A percentile compares a stretch with the other conserved stretches of the same genome.
Evolutionary conservation across 1,284 basidiomycete species (phyloP).

Genomic region (Ustilago lituana): DNA sequence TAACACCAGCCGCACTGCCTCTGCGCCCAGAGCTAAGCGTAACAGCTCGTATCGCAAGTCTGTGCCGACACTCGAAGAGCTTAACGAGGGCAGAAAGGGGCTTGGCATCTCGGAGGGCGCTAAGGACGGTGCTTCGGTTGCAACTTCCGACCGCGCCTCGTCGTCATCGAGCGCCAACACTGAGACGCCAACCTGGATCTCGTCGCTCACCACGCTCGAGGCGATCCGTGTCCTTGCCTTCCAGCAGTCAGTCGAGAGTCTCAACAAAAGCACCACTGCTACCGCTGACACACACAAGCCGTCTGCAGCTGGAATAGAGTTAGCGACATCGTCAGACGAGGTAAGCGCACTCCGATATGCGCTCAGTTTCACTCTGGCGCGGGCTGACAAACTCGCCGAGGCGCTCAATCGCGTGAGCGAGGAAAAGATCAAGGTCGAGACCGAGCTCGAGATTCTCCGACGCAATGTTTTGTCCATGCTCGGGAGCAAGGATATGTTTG

Average conservation of each 20-base stretch:
- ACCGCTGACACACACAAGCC: not conserved
- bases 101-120: constrained; percentile 2
- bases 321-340: constrained; percentile 3
- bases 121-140: not conserved
- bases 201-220: constrained; percentile 29
- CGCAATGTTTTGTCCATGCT: constrained; percentile 41
- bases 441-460: constrained; percentile 23
- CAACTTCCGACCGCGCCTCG: not conserved
- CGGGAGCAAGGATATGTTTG: constrained; percentile 12
- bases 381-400: constrained; percentile 25
- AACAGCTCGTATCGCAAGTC: constrained; percentile 33
- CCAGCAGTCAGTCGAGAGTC: constrained; percentile 7
- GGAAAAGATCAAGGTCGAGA: constrained; percentile 24
- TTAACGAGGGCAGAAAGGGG: not conserved
- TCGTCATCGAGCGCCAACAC: constrained; percentile 5
- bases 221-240: constrained; percentile 40
- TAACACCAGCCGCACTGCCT: not conserved
- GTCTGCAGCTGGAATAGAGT: not conserved
- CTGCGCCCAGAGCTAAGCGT: constrained; percentile 7
- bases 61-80: constrained; percentile 21
- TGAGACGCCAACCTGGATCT: constrained; percentile 29
- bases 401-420: constrained; percentile 17
- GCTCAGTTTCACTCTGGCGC: constrained; percentile 21
- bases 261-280: not conserved
- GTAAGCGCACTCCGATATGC: constrained; percentile 27